Evolutionary conservation across 1,139 yeast genomes (phyloP), one percentile per base, ranked within the genome.

Genomic region (Zygoascus hellenicus): DNA sequence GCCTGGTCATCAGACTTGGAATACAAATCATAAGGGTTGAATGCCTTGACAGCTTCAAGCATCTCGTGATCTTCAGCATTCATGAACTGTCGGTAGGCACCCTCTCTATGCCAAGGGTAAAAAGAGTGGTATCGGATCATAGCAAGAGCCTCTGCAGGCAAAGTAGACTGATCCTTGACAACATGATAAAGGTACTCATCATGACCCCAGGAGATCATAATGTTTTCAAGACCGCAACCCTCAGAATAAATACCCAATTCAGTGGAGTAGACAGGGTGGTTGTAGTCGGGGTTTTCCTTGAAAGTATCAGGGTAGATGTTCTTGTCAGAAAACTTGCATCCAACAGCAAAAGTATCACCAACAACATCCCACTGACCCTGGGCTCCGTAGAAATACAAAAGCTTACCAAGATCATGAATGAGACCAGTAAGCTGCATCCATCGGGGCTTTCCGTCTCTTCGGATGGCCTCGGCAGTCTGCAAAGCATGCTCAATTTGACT

Each of bases 301-400:
- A 82, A 82, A 53, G 76, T 78, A 33, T 80, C 82, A n/a, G 60
- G 59, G 37, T 81, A 81, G 19, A 82, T 81, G 45, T 78, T 80
- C 53, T 76, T 72, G 49, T 74, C 75, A 60, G 78, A 80, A 56
- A 75, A 81, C 52, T 74, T 74, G 62, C 88, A 82, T 1, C 89
- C 89, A 28, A 82, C 86, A 0, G 88, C 86, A 58, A 82, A 82
- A 0, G 89, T 82, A 58, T 82, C 89, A 5, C 89, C 89, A 16
- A 82, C 89, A n/a, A 82, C 89, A 58, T 81, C 88, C 89, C 89
- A 82, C 60, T 82, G 88, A 7, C 88, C 88, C 56, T 76, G 72
- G 22, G 87, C 81, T 57, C 80, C 88, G 57, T 76, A 82, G 55
- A 82, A 82, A 59, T 82, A 82, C 22, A 82, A 67, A 16, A 82